Evolutionary conservation across 257 asterid genomes (phyloP).

Genomic region (Solanum paucissectum): DNA sequence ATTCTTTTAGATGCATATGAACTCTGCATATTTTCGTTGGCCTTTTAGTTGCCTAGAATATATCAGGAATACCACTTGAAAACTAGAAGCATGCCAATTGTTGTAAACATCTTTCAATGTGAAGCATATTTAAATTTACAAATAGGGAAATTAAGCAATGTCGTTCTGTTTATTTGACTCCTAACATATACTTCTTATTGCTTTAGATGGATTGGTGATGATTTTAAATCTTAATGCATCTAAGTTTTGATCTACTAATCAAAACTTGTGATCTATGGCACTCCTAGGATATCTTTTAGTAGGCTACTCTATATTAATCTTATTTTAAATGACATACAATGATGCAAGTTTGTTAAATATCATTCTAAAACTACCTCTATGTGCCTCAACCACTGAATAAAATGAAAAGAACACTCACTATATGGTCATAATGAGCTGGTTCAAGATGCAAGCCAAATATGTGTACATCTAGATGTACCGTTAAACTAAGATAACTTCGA

Average conservation of each 20-base stretch:
- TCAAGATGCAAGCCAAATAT: neutral
- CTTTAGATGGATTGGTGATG: neutral
- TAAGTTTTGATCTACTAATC: neutral
- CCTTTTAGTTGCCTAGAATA: neutral
- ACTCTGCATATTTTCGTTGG: neutral
- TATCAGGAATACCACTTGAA: neutral
- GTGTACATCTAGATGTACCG: neutral
- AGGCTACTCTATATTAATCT: neutral
- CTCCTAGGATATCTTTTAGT: neutral
- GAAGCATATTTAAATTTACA: neutral
- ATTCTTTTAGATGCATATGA: neutral
- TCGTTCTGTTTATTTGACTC: neutral
- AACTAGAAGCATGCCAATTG: neutral
- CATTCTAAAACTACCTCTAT: neutral
- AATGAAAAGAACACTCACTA: neutral
- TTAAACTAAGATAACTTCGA: neutral
- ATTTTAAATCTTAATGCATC: neutral
- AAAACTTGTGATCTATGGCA: neutral
- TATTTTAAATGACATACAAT: neutral
- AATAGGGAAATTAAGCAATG: neutral
- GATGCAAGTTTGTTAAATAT: neutral
- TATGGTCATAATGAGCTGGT: neutral
- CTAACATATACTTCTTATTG: neutral
- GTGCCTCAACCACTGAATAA: neutral
- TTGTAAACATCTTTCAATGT: neutral